phyloP scores from a whole-genome alignment of 768 basidiomycete species.

The Cystofilobasidium bisporidii region DNA sequence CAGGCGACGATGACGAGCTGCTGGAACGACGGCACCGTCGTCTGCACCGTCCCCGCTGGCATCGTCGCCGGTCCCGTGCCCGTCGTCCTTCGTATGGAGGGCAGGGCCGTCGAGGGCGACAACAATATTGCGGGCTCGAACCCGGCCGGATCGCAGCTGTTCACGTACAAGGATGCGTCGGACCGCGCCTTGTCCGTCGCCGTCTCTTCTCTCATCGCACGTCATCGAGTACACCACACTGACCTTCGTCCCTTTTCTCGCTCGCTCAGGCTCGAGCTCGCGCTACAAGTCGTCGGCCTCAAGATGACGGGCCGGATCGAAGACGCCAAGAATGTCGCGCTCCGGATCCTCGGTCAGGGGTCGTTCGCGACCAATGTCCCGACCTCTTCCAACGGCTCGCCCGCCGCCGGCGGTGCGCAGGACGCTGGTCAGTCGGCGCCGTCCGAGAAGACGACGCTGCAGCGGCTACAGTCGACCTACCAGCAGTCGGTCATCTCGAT shows the following conservation, averaged over 20 bases:
- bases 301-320: constrained; percentile 96
- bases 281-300: constrained; percentile 84
- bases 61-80: constrained; percentile 71
- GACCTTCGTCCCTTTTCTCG: constrained; percentile 25
- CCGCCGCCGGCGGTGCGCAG: no score
- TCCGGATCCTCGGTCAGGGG: constrained; percentile 66
- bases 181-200: constrained; percentile 70
- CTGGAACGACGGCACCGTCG: constrained; percentile 87
- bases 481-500: not conserved
- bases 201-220: constrained; percentile 18
- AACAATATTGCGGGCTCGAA: no score
- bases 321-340: constrained; percentile 82
- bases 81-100: constrained; percentile 70
- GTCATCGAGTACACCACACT: no score
- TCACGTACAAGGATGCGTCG: constrained; percentile 83
- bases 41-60: constrained; percentile 80
- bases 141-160: constrained; percentile 51
- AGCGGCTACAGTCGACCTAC: constrained; percentile 4
- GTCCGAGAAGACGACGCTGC: not conserved
- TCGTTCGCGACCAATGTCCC: constrained; percentile 37
- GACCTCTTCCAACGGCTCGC: no score
- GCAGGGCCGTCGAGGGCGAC: constrained; percentile 36
- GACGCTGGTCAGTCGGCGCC: no score
- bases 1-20: constrained; percentile 65
- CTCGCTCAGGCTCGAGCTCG: constrained; percentile 73